phyloP scores from a whole-genome alignment of 2,329 filamentous ascomycete species.

The Calonectria multiphialidica region DNA sequence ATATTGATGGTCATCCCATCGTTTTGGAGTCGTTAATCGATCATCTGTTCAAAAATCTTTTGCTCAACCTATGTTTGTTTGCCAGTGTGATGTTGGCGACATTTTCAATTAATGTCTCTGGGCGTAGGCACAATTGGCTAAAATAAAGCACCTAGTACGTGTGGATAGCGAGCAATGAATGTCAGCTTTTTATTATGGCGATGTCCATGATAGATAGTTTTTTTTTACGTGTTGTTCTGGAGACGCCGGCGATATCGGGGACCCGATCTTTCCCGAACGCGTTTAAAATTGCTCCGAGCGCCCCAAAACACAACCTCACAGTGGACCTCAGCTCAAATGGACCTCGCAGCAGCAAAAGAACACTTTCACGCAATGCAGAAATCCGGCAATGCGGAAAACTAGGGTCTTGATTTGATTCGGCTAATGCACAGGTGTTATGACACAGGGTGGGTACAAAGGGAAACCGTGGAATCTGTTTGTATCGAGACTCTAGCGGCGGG shows the following conservation, averaged over 20 bases:
- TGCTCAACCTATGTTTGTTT: neutral
- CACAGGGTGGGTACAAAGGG: conserved; percentile 66
- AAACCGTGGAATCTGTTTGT: conserved; percentile 53
- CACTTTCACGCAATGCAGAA: conserved; percentile 30
- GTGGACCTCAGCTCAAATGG: conserved; percentile 27
- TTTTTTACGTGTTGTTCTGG: conserved; percentile 31
- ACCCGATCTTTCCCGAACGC: conserved; percentile 42
- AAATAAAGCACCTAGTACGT: neutral
- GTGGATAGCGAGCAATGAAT: neutral
- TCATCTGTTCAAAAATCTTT: neutral
- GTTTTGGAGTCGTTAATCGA: conserved; percentile 4
- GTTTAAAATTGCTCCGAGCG: conserved; percentile 36
- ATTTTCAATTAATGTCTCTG: neutral
- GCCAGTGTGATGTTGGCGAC: neutral
- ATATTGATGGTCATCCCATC: conserved; percentile 8
- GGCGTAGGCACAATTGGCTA: neutral
- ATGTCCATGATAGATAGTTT: conserved; percentile 25
- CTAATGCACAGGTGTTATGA: conserved; percentile 74
- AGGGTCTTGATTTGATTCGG: conserved; percentile 60
- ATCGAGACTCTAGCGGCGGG: conserved; percentile 49
- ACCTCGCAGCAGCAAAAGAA: conserved; percentile 34
- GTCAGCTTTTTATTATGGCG: conserved; percentile 14
- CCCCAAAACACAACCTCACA: conserved; percentile 35
- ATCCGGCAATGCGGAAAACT: conserved; percentile 33
- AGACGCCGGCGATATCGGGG: conserved; percentile 38